Conservation (phyloP, 2,329 filamentous ascomycete genomes). For the Sclerotinia subarctica region DNA sequence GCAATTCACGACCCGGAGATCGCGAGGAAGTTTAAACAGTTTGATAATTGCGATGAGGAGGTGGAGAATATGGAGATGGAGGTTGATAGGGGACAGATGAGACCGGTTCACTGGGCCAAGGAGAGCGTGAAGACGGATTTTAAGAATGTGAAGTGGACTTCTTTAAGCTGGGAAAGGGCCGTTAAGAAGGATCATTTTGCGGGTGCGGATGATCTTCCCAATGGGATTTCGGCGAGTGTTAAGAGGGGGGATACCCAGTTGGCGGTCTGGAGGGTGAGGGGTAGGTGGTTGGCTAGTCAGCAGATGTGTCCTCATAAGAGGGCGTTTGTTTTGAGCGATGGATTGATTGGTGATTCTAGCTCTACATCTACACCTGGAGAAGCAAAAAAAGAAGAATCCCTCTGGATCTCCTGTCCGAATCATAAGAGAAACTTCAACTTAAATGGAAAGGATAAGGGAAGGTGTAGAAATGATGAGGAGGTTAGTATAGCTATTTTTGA, state of each 20-base stretch:
- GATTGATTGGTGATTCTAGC: slow-evolving; percentile 61
- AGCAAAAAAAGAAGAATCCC: slow-evolving; percentile 46
- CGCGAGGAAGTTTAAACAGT: slow-evolving; percentile 72
- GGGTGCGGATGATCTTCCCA: slow-evolving; percentile 58
- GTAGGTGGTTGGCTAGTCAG: slow-evolving; percentile 79
- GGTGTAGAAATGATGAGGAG: slow-evolving; percentile 69
- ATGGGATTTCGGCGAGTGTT: slow-evolving; percentile 71
- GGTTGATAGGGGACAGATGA: slow-evolving; percentile 63
- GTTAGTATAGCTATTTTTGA: slow-evolving; percentile 82
- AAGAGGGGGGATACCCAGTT: slow-evolving; percentile 88
- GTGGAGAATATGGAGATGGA: slow-evolving; percentile 68
- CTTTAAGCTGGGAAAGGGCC: slow-evolving; percentile 74
- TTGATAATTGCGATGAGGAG: slow-evolving; percentile 75
- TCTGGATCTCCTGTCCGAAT: slow-evolving; percentile 85
- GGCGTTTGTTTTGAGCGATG: slow-evolving; percentile 84
- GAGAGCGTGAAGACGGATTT: slow-evolving; percentile 69
- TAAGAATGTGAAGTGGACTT: slow-evolving; percentile 62
- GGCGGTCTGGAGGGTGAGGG: slow-evolving; percentile 78
- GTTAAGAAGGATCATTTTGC: slow-evolving; percentile 68
- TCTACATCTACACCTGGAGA: background rate
- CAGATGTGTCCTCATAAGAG: slow-evolving; percentile 96
- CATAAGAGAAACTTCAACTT: slow-evolving; percentile 91
- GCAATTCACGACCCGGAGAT: slow-evolving; percentile 68
- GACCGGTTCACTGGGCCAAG: slow-evolving; percentile 76
- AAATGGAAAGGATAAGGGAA: slow-evolving; percentile 59